Base-by-base conservation (phyloP, 192 early-diverging fungal genomes). In the Dispira simplex region DNA sequence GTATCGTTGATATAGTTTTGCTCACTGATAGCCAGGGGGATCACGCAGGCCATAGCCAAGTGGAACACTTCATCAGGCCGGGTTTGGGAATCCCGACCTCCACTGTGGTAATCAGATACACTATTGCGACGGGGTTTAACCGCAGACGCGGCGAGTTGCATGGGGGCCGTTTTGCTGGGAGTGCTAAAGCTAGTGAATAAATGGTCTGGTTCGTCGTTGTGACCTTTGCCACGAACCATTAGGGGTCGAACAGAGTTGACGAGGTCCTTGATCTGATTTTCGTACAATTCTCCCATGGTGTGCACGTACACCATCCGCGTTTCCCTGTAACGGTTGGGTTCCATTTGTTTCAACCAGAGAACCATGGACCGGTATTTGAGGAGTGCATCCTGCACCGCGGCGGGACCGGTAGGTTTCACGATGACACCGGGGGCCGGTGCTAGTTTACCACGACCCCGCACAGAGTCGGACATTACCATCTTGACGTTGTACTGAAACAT, bases 1-100 rank as follows among this genome's bases (percentile, higher is more conserved):
- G 93, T 72, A 64, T 95, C 92, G 18, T 83, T 80, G 51, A 95
- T 80, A 66, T 90, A 93, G 72, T 96, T 97, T 73, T 97, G 91
- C 72, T 94, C 93, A 2, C 88, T 75, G 12, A 90, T 77, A 13
- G 95, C 82, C 14, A 84, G 69, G 25, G 81, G 67, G 11, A 85
- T 73, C 21, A 92, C 73, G 39, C 82, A 76, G 9, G 67, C 62
- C 18, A 90, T 72, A 43, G 82, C 73, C 48, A 87, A 77, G 0
- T 81, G 71, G 47, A 91, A 78, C 9, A 60, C 58, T n/a, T 60
- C 58, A 39, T 60, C 58, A 11, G 58, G 58, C 13, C 58, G 58
- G 14, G 58, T 60, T 43, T 25, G 26, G 23, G 14, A 27, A 43
- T 39, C 32, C 12, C 43, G 26, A 23, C 27, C 12, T 18, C 14